These are phyloP conservation scores for Fusarium duplospermum DNA, from an alignment of 2,329 filamentous ascomycete genomes.

Conservation along the genomic window DNA sequence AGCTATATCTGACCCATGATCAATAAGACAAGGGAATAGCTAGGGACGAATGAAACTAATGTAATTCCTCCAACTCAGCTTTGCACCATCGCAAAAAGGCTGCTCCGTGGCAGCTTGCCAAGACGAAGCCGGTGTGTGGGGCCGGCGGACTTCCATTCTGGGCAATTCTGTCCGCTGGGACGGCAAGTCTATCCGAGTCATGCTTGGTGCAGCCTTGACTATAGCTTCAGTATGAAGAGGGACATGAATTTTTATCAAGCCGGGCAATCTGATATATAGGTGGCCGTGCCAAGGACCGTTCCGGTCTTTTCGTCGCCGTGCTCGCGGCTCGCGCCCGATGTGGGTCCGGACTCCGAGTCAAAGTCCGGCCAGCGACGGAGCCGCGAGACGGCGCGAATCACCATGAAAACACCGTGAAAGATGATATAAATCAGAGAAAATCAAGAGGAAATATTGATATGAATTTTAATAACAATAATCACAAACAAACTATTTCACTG, in stretches of 20 bases:
- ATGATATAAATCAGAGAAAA: not conserved
- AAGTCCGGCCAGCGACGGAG: conserved; percentile 9
- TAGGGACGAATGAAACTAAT: not conserved
- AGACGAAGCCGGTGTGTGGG: not conserved
- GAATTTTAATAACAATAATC: not conserved
- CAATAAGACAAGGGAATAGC: not conserved
- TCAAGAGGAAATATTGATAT: not conserved
- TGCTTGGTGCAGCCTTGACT: not conserved
- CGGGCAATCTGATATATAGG: not conserved
- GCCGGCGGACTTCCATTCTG: conserved; percentile 13
- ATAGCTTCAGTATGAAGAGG: not conserved
- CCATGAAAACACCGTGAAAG: not conserved
- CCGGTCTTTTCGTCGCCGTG: conserved; percentile 4
- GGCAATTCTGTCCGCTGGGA: not conserved
- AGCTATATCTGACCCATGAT: not conserved
- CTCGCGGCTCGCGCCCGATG: not conserved
- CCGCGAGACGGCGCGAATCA: not conserved
- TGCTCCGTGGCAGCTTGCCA: not conserved
- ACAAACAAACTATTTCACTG: not conserved
- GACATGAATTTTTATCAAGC: not conserved
- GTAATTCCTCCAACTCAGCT: not conserved
- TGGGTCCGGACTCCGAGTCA: conserved; percentile 16
- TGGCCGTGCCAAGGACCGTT: not conserved
- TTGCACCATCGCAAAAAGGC: not conserved
- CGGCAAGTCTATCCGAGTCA: not conserved